These are phyloP conservation scores for Lanmaoa rubissima DNA, from an alignment of 768 basidiomycete genomes.

Conservation along the genomic window DNA sequence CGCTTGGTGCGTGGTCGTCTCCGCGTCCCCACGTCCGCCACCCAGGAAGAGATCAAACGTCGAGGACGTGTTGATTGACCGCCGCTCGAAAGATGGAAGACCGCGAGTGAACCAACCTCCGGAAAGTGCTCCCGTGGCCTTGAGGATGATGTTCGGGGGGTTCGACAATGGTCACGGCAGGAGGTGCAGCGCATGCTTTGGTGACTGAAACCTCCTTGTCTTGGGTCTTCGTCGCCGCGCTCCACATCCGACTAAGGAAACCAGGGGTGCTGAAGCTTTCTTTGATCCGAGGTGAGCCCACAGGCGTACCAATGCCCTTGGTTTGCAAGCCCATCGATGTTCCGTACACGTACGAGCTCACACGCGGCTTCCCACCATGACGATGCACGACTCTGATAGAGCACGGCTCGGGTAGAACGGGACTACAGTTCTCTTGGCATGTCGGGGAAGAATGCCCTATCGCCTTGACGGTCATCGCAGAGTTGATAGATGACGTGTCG, in stretches of 20 bases:
- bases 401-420: constrained; percentile 13
- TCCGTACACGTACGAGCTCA: constrained; percentile 30
- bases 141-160: constrained; percentile 25
- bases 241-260: constrained; percentile 77
- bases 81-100: constrained; percentile 42
- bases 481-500: constrained; percentile 33
- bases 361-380: constrained; percentile 24
- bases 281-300: constrained; percentile 25
- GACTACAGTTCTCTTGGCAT: constrained; percentile 16
- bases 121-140: constrained; percentile 35
- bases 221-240: constrained; percentile 48
- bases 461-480: constrained; percentile 36
- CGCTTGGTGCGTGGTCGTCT: constrained; percentile 13
- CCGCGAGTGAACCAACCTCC: constrained; percentile 44
- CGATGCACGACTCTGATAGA: constrained; percentile 30
- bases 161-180: constrained; percentile 27
- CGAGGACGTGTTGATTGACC: constrained; percentile 24
- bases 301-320: constrained; percentile 11
- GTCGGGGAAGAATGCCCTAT: constrained; percentile 24
- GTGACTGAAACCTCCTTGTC: constrained; percentile 26
- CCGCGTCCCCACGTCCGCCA: constrained; percentile 5
- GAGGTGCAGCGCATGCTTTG: constrained; percentile 12
- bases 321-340: constrained; percentile 15
- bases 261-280: constrained; percentile 43
- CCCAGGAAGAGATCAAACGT: constrained; percentile 22